These are phyloP conservation scores for Puccinia horiana DNA, from an alignment of 1,284 basidiomycete species.

Conservation along the genomic window DNA sequence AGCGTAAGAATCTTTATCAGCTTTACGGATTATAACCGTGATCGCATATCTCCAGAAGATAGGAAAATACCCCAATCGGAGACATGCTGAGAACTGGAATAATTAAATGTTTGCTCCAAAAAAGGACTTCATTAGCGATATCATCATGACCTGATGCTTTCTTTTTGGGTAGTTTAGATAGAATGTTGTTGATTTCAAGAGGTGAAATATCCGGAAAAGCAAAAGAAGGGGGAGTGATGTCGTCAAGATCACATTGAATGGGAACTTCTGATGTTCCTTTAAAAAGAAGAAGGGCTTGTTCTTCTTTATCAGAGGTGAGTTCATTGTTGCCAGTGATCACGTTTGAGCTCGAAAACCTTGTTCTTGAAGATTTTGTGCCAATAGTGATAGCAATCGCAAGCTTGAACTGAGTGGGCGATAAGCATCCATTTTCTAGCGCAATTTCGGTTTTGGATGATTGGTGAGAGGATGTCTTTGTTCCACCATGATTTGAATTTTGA, in stretches of 20 bases:
- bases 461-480: neutral
- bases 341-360: neutral
- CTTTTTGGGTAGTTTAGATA: neutral
- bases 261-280: constrained; percentile 3
- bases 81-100: constrained; percentile 3
- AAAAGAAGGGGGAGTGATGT: neutral
- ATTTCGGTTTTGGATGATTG: constrained; percentile 4
- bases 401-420: neutral
- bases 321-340: neutral
- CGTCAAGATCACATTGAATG: neutral
- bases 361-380: neutral
- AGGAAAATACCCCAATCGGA: constrained; percentile 13
- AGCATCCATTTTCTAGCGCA: constrained; percentile 17
- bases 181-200: neutral
- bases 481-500: constrained; percentile 4
- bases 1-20: constrained; percentile 4
- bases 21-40: constrained; percentile 22
- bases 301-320: too few species aligned
- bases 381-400: neutral
- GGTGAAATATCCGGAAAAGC: neutral
- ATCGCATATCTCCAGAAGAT: constrained; percentile 11
- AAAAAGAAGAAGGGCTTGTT: neutral
- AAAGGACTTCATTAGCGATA: neutral
- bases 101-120: neutral
- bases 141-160: neutral